Evolutionary conservation across 345 rosid species (phyloP), one percentile per base, ranked within the genome.

Genomic region (Adansonia digitata): DNA sequence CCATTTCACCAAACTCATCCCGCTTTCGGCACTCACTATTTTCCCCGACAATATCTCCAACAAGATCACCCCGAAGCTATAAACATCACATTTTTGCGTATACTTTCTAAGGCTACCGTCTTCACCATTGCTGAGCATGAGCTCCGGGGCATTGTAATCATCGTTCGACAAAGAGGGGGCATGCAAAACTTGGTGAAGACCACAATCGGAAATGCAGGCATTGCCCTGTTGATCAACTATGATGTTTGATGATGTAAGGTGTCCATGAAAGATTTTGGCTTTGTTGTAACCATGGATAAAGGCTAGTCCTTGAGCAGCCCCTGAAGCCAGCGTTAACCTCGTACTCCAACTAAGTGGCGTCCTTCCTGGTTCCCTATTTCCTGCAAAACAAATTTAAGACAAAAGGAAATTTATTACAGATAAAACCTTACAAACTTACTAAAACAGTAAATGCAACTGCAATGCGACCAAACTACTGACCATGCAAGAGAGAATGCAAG

Each of bases 401-500:
- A 67, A 68, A 26, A 27, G 2, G 5, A 5, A 24, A 66, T 5
- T 31, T 60, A 60, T 31, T 14, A 29, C 65, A 60, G 4, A 14
- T 31, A 7, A 60, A 62, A 62, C 13, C 40, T 62, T 31, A 17
- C 2, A 35, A 35, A 7, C 12, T 31, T 26, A 15, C 53, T 7
- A 2, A n/a, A 18, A 61, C 3, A 7, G 22, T 7, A 24, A 12
- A 57, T 52, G 59, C 59, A 53, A 22, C 3, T 46, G 18, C n/a
- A 46, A 14, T 14, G 52, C n/a, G 18, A 46, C 17, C 14, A 56
- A 56, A 56, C 0, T 31, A 45, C 72, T 68, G 14, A 69, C 73
- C 73, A 48, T 69, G 73, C 73, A 69, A 48, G 27, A 69, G 73
- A 29, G 59, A 69, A 29, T 69, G 26, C 57, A 69, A 69, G 73